These are phyloP conservation scores for Aspergillus carlsbadensis DNA, from an alignment of 495 filamentous ascomycete species.

Conservation along the genomic window DNA sequence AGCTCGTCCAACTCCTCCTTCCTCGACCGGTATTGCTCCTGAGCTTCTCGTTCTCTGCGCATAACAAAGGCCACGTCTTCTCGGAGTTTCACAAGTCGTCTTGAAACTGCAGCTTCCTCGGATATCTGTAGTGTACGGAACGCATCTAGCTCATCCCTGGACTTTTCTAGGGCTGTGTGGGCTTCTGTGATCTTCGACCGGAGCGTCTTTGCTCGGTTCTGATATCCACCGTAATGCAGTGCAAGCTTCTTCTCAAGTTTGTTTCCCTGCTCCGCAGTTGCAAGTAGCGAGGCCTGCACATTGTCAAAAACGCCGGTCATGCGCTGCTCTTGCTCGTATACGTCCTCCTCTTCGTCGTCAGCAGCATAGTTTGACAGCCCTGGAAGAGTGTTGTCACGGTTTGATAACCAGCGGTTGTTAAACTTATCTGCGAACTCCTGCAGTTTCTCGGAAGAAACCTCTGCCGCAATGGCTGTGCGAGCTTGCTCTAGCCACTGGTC, in stretches of 20 bases:
- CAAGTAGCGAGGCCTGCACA: constrained; percentile 67
- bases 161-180: constrained; percentile 70
- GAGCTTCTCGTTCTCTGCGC: constrained; percentile 82
- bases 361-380: constrained; percentile 75
- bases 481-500: constrained; percentile 73
- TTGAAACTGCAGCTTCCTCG: constrained; percentile 71
- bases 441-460: constrained; percentile 58
- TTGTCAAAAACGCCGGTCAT: constrained; percentile 48
- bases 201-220: constrained; percentile 78
- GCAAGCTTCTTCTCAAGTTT: constrained; percentile 93
- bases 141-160: constrained; percentile 67
- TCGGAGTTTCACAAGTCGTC: constrained; percentile 71
- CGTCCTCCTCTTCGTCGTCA: constrained; percentile 59
- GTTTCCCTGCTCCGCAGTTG: constrained; percentile 72
- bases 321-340: constrained; percentile 46
- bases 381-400: constrained; percentile 62
- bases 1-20: constrained; percentile 77
- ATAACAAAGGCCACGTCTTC: constrained; percentile 82
- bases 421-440: constrained; percentile 58
- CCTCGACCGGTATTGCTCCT: constrained; percentile 74
- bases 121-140: constrained; percentile 73
- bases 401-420: constrained; percentile 64
- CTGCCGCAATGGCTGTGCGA: constrained; percentile 70
- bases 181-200: constrained; percentile 80
- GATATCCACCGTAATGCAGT: constrained; percentile 85